A percentile compares a stretch with the other conserved stretches of the same genome.
Conservation (phyloP, 1,284 basidiomycete species). For the Puccinia polysora region DNA sequence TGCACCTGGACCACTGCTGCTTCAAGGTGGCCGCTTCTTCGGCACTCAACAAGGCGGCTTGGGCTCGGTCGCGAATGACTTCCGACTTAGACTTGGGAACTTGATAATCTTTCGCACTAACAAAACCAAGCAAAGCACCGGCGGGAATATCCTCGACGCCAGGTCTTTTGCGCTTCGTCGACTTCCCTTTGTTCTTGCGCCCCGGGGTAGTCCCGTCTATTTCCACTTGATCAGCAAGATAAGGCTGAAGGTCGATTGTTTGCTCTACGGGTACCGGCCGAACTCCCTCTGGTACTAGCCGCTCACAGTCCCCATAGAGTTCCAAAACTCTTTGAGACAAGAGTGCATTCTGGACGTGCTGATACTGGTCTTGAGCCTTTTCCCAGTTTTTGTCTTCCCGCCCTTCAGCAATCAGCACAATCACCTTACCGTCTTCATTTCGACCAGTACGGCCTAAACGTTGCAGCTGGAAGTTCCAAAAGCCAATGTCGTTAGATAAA, state of each 20-base stretch:
- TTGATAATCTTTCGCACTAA: slow-evolving; percentile 28
- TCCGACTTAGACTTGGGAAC: slow-evolving; percentile 15
- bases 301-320: slow-evolving; percentile 83
- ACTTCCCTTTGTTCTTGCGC: slow-evolving; percentile 17
- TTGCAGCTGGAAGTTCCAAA: slow-evolving; percentile 65
- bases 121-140: slow-evolving; percentile 27
- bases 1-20: slow-evolving; percentile 9
- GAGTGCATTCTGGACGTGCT: slow-evolving; percentile 83
- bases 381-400: slow-evolving; percentile 90
- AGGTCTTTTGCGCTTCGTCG: slow-evolving; percentile 7
- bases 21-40: slow-evolving; percentile 5
- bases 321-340: slow-evolving; percentile 78
- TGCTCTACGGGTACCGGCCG: slow-evolving; percentile 75
- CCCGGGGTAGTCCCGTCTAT: slow-evolving; percentile 23
- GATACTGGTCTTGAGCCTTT: slow-evolving; percentile 79
- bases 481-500: background rate
- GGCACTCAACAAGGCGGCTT: slow-evolving; percentile 23
- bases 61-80: background rate
- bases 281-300: slow-evolving; percentile 72
- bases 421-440: slow-evolving; percentile 81
- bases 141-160: slow-evolving; percentile 50
- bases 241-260: slow-evolving; percentile 59
- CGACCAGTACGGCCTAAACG: slow-evolving; percentile 92
- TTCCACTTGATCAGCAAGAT: slow-evolving; percentile 50
- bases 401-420: slow-evolving; percentile 84